Evolutionary conservation across 306 rosid species (phyloP).

Genomic region (Quercus dentata): DNA sequence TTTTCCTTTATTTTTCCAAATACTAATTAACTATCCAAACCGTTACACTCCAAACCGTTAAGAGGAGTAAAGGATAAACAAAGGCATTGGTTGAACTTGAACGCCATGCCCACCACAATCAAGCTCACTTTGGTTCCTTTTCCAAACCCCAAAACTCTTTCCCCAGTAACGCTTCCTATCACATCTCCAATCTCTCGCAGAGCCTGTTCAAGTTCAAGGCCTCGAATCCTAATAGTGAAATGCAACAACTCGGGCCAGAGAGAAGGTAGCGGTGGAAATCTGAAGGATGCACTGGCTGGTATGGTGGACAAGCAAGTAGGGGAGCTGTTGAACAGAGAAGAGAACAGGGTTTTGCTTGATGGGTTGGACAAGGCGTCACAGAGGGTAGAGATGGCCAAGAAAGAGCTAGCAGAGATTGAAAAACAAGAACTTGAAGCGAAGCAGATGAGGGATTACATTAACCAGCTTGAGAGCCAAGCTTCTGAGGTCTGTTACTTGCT

Average conservation of each 20-base stretch:
- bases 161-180: slow-evolving; percentile 16
- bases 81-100: neutral
- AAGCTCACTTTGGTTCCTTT: slow-evolving; percentile 29
- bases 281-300: slow-evolving; percentile 47
- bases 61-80: slow-evolving; percentile 15
- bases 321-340: slow-evolving; percentile 57
- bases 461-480: slow-evolving; percentile 55
- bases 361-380: slow-evolving; percentile 72
- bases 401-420: slow-evolving; percentile 58
- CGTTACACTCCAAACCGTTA: neutral
- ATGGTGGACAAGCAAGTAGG: slow-evolving; percentile 51
- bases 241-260: slow-evolving; percentile 25
- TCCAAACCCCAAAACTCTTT: slow-evolving; percentile 24
- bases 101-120: slow-evolving; percentile 29
- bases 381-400: slow-evolving; percentile 65
- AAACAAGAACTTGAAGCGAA: slow-evolving; percentile 55
- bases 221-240: slow-evolving; percentile 26
- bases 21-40: no score
- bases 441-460: slow-evolving; percentile 46
- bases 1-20: no score
- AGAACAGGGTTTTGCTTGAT: slow-evolving; percentile 63
- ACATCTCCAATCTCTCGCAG: slow-evolving; percentile 11
- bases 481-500: slow-evolving; percentile 40
- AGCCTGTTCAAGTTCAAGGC: slow-evolving; percentile 1
- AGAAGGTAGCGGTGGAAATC: slow-evolving; percentile 24